These are phyloP conservation scores for Lotus japonicus DNA, from an alignment of 306 rosid species.

Conservation along the genomic window DNA sequence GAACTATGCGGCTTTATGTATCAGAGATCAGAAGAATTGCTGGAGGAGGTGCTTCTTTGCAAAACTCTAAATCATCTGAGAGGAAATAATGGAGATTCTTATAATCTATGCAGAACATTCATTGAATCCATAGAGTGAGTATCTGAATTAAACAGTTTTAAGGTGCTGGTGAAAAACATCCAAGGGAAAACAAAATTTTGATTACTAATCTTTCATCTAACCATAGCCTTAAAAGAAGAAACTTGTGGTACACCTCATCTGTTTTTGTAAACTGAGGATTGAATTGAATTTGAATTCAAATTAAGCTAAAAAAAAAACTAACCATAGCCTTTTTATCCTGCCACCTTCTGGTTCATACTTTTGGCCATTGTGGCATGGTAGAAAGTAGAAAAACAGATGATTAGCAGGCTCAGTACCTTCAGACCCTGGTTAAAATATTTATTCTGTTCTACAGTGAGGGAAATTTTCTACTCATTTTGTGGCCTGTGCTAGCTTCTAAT, in stretches of 20 bases:
- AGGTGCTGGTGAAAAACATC: slow-evolving; percentile 3
- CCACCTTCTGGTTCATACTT: neutral
- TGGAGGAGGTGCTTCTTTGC: slow-evolving; percentile 87
- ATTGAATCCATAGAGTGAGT: slow-evolving; percentile 74
- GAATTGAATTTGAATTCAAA: too few relatives aligned
- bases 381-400: neutral
- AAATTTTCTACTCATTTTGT: neutral
- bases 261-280: too few relatives aligned
- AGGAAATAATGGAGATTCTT: slow-evolving; percentile 31
- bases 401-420: neutral
- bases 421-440: neutral
- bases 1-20: slow-evolving; percentile 15
- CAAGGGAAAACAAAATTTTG: neutral
- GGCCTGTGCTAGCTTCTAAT: slow-evolving; percentile 14
- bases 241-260: too few relatives aligned
- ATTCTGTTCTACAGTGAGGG: neutral
- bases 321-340: neutral
- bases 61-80: slow-evolving; percentile 75
- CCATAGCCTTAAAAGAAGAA: too few relatives aligned
- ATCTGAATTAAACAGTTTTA: neutral
- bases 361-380: neutral
- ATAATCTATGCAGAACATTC: slow-evolving; percentile 59
- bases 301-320: too few relatives aligned
- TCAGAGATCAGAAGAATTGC: slow-evolving; percentile 82
- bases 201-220: neutral